phyloP scores from a whole-genome alignment of 2,329 filamentous ascomycete species.

The Neophaeococcomyces aloes region DNA sequence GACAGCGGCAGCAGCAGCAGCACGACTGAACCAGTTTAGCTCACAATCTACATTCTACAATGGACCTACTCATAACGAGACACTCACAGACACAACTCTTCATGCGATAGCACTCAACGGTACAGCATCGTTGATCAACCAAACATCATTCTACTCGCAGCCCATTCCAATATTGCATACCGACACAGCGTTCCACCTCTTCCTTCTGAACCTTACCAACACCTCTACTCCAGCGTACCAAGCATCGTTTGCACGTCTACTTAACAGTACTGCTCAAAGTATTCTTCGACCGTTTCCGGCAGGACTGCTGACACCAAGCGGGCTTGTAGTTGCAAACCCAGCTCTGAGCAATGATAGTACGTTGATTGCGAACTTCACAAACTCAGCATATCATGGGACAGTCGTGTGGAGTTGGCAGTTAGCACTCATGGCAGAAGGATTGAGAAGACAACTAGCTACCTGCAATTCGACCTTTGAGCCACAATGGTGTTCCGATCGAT shows the following conservation, averaged over 20 bases:
- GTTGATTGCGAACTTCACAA: slow-evolving; percentile 45
- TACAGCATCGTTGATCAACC: slow-evolving; percentile 19
- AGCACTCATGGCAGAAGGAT: slow-evolving; percentile 52
- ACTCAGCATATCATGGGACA: slow-evolving; percentile 52
- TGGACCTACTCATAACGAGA: slow-evolving; percentile 35
- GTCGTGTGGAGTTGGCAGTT: slow-evolving; percentile 58
- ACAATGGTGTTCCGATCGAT: slow-evolving; percentile 41
- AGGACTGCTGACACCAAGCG: slow-evolving; percentile 46
- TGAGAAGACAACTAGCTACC: slow-evolving; percentile 47
- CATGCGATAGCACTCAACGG: slow-evolving; percentile 49
- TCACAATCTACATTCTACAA: slow-evolving; percentile 31
- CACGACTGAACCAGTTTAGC: slow-evolving; percentile 41
- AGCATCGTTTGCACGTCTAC: slow-evolving; percentile 44
- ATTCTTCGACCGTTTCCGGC: slow-evolving; percentile 50
- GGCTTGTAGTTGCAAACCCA: slow-evolving; percentile 52
- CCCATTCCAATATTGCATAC: slow-evolving; percentile 52
- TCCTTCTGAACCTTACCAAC: slow-evolving; percentile 48
- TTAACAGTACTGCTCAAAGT: slow-evolving; percentile 48
- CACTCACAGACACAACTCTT: slow-evolving; percentile 38
- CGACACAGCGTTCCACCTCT: slow-evolving; percentile 54
- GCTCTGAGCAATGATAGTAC: slow-evolving; percentile 42
- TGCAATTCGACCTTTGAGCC: slow-evolving; percentile 33
- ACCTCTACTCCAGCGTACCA: slow-evolving; percentile 31
- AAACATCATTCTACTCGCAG: slow-evolving; percentile 38
- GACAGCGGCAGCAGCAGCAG: slow-evolving; percentile 33